Evolutionary conservation across 805 yeast species (phyloP).

Genomic region (Candida silvicultrix): DNA sequence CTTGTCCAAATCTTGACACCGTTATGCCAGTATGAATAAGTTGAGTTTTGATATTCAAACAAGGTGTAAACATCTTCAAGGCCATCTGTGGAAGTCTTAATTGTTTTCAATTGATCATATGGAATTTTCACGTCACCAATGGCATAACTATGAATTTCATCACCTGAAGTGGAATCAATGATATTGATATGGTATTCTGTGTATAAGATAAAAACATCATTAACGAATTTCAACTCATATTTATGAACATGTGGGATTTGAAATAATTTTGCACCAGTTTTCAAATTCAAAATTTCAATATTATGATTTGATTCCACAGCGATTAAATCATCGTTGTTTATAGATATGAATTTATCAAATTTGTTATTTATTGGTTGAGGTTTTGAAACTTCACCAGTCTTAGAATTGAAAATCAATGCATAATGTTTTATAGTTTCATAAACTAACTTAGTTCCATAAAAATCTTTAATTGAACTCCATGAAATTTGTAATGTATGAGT

Average conservation of each 20-base stretch:
- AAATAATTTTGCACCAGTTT: constrained; percentile 8
- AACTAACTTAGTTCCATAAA: constrained; percentile 19
- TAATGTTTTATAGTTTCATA: constrained; percentile 5
- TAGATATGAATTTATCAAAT: constrained; percentile 9
- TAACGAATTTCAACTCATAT: constrained; percentile 11
- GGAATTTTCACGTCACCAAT: constrained; percentile 1
- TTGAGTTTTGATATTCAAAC: constrained; percentile 7
- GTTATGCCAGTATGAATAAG: constrained; percentile 8
- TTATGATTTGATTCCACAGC: constrained; percentile 17
- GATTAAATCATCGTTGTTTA: constrained; percentile 12
- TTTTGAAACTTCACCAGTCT: constrained; percentile 7
- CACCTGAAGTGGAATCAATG: constrained; percentile 17
- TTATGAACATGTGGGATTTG: constrained; percentile 17
- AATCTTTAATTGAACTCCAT: constrained; percentile 14
- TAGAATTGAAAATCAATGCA: constrained; percentile 7
- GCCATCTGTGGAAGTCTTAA: constrained; percentile 9
- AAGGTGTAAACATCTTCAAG: constrained; percentile 9
- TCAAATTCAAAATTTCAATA: constrained; percentile 12
- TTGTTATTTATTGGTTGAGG: constrained; percentile 2
- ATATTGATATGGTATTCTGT: constrained; percentile 17
- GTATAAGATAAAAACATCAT: constrained; percentile 14
- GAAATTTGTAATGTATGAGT: constrained; percentile 6
- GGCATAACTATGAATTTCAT: background rate
- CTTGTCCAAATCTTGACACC: constrained; percentile 29
- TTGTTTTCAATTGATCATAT: constrained; percentile 5